Percentiles rank a stretch among this genome's conserved stretches.
Conservation (phyloP, 768 basidiomycete species). For the Pisolithus orientalis region DNA sequence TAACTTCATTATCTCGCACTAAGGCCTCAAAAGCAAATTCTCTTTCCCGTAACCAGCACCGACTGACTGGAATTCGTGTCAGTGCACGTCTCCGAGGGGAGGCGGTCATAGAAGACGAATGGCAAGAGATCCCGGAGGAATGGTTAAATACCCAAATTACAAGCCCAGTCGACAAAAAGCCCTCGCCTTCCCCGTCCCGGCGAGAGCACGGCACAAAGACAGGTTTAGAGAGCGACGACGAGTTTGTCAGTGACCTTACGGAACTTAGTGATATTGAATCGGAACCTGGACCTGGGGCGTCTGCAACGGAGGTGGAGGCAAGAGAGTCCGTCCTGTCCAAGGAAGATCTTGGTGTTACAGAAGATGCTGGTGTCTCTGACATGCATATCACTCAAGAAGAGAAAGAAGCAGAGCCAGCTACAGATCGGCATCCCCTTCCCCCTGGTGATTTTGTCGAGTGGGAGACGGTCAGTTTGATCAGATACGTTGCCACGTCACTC, state of each 20-base stretch:
- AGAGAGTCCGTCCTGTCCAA: background rate
- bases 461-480: slow-evolving; percentile 65
- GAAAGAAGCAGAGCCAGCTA: slow-evolving; percentile 9
- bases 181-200: slow-evolving; percentile 4
- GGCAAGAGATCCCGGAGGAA: slow-evolving; percentile 77
- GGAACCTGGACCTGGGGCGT: slow-evolving; percentile 1
- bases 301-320: slow-evolving; percentile 3
- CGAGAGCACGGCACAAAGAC: slow-evolving; percentile 31
- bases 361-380: slow-evolving; percentile 9
- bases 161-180: slow-evolving; percentile 7
- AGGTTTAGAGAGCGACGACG: slow-evolving; percentile 56
- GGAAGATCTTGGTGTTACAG: slow-evolving; percentile 11
- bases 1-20: slow-evolving; percentile 10
- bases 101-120: slow-evolving; percentile 51
- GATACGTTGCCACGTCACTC: background rate
- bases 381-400: slow-evolving; percentile 21
- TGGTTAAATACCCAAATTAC: slow-evolving; percentile 39
- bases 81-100: slow-evolving; percentile 61
- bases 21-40: slow-evolving; percentile 5
- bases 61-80: slow-evolving; percentile 49
- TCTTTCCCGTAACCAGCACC: slow-evolving; percentile 19
- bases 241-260: slow-evolving; percentile 68
- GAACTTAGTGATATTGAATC: slow-evolving; percentile 53
- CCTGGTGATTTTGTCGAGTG: slow-evolving; percentile 73
- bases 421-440: slow-evolving; percentile 12